Base-by-base conservation (phyloP, 1,139 yeast genomes). In the Barnettozyma hawaiiensis region DNA sequence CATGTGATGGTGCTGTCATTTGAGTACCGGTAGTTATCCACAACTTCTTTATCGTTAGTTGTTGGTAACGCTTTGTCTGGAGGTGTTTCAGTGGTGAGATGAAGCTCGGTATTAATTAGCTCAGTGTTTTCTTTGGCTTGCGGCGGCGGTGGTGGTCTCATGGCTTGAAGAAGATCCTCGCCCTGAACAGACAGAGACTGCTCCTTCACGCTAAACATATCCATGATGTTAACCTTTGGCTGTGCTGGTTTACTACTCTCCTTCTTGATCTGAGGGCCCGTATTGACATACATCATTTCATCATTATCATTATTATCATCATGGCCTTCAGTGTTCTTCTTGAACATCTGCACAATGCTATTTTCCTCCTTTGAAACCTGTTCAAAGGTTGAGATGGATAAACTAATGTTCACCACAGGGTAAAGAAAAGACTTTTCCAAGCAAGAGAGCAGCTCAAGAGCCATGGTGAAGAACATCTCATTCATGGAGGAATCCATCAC, bases 321-420 rank as follows among this genome's bases (percentile, higher is more conserved):
- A 20, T 22, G 24, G 12, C 23, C 28, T 6, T 26, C 34, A 27
- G 10, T 23, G 19, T 29, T 37, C 22, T 29, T 37, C 22, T 33
- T 37, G 22, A 41, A 34, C 38, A 41, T 28, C 4, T 29, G 16
- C 5, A 34, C 32, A 29, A 41, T 41, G 28, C 14, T 29, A 10
- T 37, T 33, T 7, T 48, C 35, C 3, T 39, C 65, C 26, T 66
- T 67, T 27, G 48, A 67, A 28, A 65, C 65, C 9, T 67, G 65
- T 18, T 70, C 75, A 55, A 84, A 78, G 44, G 75, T 76, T 2
- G 81, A 68, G 2, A 81, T 63, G 0, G 71, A 66, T 45, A 82
- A 60, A 16, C 76, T 73, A 48, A 80, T 61, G 45, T 72, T 71
- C 2, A 67, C 61, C 32, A 80, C 57, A 0, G 84, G 81, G 43